phyloP scores from a whole-genome alignment of 331 rosid species.

The Cydonia oblonga region DNA sequence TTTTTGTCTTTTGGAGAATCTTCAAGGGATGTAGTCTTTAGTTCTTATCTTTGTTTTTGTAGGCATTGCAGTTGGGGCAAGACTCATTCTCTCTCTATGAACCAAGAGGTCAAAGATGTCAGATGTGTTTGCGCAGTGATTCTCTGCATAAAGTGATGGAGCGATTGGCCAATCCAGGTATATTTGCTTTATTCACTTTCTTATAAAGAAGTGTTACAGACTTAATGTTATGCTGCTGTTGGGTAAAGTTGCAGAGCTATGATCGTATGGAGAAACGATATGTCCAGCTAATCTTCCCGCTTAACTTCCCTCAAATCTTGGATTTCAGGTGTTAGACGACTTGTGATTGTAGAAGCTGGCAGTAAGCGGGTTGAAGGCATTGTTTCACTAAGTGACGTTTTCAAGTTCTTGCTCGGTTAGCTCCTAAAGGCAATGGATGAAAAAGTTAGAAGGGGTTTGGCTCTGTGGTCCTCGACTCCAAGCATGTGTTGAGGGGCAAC shows the following conservation, averaged over 20 bases:
- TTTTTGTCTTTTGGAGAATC: background rate
- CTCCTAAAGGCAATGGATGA: slow-evolving; percentile 13
- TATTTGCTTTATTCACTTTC: too few species aligned
- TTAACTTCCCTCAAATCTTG: slow-evolving; percentile 1
- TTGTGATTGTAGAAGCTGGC: slow-evolving; percentile 93
- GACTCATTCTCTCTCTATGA: slow-evolving; percentile 50
- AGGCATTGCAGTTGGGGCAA: slow-evolving; percentile 95
- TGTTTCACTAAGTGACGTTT: slow-evolving; percentile 69
- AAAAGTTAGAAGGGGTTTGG: slow-evolving; percentile 22
- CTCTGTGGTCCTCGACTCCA: slow-evolving; percentile 16
- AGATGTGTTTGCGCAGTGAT: slow-evolving; percentile 90
- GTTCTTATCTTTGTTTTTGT: slow-evolving; percentile 1
- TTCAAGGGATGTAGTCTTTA: background rate
- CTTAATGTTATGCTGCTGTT: background rate
- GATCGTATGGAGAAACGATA: background rate
- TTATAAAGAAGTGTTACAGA: background rate
- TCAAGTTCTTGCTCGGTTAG: slow-evolving; percentile 82
- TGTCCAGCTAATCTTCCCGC: background rate
- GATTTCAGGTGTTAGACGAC: slow-evolving; percentile 75
- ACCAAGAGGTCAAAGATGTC: slow-evolving; percentile 79
- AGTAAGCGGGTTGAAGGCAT: slow-evolving; percentile 95
- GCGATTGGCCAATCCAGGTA: slow-evolving; percentile 82
- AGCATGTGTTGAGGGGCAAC: slow-evolving; percentile 17
- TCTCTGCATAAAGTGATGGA: slow-evolving; percentile 95
- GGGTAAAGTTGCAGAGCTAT: background rate